Base-by-base conservation (phyloP, 2,329 filamentous ascomycete genomes). In the Aspergillus thermomutatus region DNA sequence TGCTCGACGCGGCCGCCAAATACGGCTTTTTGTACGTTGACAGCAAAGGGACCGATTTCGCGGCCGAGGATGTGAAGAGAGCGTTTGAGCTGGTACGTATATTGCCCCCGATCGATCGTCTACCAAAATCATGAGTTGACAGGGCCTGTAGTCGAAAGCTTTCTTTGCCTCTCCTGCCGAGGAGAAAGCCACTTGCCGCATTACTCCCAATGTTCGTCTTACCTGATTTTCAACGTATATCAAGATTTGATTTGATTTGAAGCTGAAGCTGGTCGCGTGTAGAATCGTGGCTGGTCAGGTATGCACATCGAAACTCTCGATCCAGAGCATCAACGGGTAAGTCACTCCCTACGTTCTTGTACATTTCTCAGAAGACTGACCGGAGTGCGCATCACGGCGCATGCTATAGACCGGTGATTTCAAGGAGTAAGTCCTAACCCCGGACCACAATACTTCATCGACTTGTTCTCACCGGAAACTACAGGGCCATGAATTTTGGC, bases 21-120 rank as follows among this genome's bases (percentile, higher is more conserved):
- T 88, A 92, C 75, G 93, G 93, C 59, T 97, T 97, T 74, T 84
- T 97, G 59, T 97, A 94, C 71, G 86, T 97, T 67, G 87, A 86
- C 69, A 92, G 91, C 68, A 82, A 85, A 23, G 88, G 87, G 46
- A 79, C 81, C 11, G 85, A 88, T 58, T 90, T 97, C 49, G 79
- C 87, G 0, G 75, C 81, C 0, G 75, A 82, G 27, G 83, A 87
- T 53, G 85, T 97, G 43, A 81, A 89, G 9, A 77, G 80, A 47
- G 87, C 89, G 8, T 97, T 97, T 77, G 77, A 82, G 14, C 73
- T 96, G 69, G 92, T 94, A 79, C 64, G 75, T 65, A 9, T 17
- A 21, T 4, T 23, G 23, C 50, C 47, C 7, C 50, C 17, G 47
- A 4, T 45, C 17, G 3, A 40, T 23, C 17, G 49, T 58, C 49